These are phyloP conservation scores for Zygotorulaspora mrakii DNA, from an alignment of 1,139 yeast genomes.

Conservation along the genomic window DNA sequence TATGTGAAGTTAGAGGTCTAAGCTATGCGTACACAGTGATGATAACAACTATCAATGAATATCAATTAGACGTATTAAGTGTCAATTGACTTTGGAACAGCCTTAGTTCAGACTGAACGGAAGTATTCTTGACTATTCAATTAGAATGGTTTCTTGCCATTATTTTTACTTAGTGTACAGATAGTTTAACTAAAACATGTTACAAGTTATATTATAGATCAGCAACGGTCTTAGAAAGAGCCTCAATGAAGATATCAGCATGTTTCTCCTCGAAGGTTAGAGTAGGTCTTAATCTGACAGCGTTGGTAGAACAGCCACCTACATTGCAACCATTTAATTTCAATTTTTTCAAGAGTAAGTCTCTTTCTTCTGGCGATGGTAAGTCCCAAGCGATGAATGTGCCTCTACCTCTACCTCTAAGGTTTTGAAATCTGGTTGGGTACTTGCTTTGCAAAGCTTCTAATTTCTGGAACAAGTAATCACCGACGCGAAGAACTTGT, in stretches of 20 bases:
- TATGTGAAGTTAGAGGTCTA: background rate
- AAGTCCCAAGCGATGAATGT: constrained; percentile 77
- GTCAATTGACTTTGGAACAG: too few relatives aligned
- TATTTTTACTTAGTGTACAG: constrained; percentile 1
- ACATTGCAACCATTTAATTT: constrained; percentile 60
- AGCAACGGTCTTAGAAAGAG: constrained; percentile 40
- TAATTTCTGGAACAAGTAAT: constrained; percentile 51
- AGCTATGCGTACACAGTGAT: background rate
- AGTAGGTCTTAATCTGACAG: constrained; percentile 69
- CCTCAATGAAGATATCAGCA: constrained; percentile 55
- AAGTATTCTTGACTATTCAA: too few relatives aligned
- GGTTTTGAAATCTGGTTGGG: constrained; percentile 46
- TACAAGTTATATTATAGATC: constrained; percentile 18
- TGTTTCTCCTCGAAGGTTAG: constrained; percentile 64
- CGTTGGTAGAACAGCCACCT: constrained; percentile 67
- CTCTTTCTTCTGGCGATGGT: constrained; percentile 46
- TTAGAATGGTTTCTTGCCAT: background rate
- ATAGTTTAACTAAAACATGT: background rate
- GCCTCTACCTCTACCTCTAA: constrained; percentile 67
- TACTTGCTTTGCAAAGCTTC: constrained; percentile 43
- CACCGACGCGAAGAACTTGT: constrained; percentile 55
- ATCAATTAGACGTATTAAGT: too few relatives aligned
- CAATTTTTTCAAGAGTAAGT: constrained; percentile 47
- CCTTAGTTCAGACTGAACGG: too few relatives aligned
- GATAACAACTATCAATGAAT: background rate